A percentile compares a stretch with the other conserved stretches of the same genome.
Evolutionary conservation across 2,329 filamentous ascomycete species (phyloP).

Genomic region (Colletotrichum tabaci): DNA sequence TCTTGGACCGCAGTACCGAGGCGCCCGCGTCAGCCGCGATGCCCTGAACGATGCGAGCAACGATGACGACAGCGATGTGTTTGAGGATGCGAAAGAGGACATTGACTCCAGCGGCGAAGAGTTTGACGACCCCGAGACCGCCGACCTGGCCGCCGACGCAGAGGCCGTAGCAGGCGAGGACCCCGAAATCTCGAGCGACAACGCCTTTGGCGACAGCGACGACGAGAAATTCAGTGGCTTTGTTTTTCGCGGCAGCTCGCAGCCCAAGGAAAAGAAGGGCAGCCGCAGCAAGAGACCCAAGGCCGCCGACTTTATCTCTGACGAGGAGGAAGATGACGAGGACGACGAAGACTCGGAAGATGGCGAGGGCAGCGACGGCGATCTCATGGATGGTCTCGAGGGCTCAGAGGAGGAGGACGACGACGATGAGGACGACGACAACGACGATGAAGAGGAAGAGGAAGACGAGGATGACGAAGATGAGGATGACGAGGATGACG

Average conservation of each 20-base stretch:
- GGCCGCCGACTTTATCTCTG: constrained; percentile 72
- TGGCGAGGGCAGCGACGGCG: constrained; percentile 48
- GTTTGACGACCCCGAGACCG: constrained; percentile 70
- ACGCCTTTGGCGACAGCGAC: constrained; percentile 87
- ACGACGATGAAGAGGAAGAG: constrained; percentile 53
- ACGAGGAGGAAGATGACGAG: constrained; percentile 57
- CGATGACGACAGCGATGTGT: constrained; percentile 68
- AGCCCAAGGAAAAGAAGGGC: constrained; percentile 56
- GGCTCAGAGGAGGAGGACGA: constrained; percentile 46
- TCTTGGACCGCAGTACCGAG: constrained; percentile 86
- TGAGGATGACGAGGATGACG: constrained; percentile 54
- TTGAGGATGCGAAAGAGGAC: constrained; percentile 57
- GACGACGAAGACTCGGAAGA: constrained; percentile 53
- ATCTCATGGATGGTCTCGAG: constrained; percentile 45
- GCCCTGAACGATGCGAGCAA: constrained; percentile 59
- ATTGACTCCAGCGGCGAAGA: constrained; percentile 57
- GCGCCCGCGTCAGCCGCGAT: constrained; percentile 80
- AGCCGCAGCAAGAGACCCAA: constrained; percentile 57
- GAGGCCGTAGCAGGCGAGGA: constrained; percentile 64
- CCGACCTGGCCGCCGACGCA: constrained; percentile 68
- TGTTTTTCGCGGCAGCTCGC: constrained; percentile 72
- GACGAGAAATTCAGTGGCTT: constrained; percentile 86
- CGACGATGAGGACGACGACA: constrained; percentile 52
- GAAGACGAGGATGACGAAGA: constrained; percentile 51
- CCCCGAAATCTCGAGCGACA: constrained; percentile 73